Percentiles rank a stretch among this genome's conserved stretches.
Evolutionary conservation across 106 monocot genomes (phyloP).

Genomic region (Platanthera zijinensis): DNA sequence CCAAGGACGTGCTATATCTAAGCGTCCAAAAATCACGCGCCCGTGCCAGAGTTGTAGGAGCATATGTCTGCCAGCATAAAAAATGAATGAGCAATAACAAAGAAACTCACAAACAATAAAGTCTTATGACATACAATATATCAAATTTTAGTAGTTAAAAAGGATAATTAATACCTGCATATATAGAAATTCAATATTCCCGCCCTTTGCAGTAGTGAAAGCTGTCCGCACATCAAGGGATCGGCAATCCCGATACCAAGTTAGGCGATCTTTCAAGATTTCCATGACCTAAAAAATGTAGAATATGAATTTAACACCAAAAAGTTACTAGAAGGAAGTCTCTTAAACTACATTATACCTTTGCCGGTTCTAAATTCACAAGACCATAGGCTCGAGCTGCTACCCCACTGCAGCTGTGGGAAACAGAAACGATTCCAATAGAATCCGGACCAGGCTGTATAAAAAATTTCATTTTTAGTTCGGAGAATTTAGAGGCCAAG

Average conservation of each 20-base stretch:
- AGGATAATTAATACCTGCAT: slow-evolving; percentile 62
- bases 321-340: background rate
- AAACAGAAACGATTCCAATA: slow-evolving; percentile 99
- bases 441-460: slow-evolving; percentile 99
- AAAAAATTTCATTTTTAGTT: background rate
- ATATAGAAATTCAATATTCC: slow-evolving; percentile 86
- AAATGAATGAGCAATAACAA: background rate
- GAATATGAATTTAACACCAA: background rate
- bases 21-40: slow-evolving; percentile 98
- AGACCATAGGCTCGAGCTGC: slow-evolving; percentile 98
- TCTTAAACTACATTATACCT: slow-evolving; percentile 37
- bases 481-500: background rate
- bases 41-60: slow-evolving; percentile 86
- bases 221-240: slow-evolving; percentile 63
- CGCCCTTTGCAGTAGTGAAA: slow-evolving; percentile 88
- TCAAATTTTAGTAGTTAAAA: background rate
- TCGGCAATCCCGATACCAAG: slow-evolving; percentile 95
- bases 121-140: background rate
- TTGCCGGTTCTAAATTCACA: slow-evolving; percentile 96
- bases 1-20: slow-evolving; percentile 76
- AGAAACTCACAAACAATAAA: background rate
- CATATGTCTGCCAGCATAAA: slow-evolving; percentile 64
- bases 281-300: slow-evolving; percentile 62
- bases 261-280: slow-evolving; percentile 87
- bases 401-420: slow-evolving; percentile 91